These are phyloP conservation scores for Pisolithus orientalis DNA, from an alignment of 768 basidiomycete species.

Conservation along the genomic window DNA sequence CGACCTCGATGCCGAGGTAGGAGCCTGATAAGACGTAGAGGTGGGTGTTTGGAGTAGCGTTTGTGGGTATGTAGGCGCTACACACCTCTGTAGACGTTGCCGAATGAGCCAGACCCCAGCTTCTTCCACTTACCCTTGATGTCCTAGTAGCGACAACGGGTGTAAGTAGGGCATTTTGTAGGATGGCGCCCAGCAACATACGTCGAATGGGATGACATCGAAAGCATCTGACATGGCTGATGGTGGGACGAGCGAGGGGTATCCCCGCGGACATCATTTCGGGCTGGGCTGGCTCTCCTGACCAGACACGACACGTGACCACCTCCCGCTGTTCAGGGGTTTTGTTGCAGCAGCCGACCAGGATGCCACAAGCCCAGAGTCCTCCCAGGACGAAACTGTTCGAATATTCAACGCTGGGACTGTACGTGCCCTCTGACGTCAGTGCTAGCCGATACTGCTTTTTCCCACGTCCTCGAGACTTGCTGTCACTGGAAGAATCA, in stretches of 20 bases:
- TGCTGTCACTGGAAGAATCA: too few relatives aligned
- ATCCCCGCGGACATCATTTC: neutral
- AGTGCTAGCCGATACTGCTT: too few relatives aligned
- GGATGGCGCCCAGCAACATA: conserved; percentile 24
- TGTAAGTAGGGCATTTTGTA: neutral
- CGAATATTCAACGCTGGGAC: too few relatives aligned
- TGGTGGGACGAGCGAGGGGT: neutral
- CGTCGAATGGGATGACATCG: conserved; percentile 85
- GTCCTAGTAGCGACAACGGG: conserved; percentile 43
- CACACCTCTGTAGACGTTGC: conserved; percentile 62
- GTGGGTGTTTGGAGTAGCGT: neutral
- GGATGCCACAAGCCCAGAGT: too few relatives aligned
- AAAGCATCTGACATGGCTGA: conserved; percentile 57
- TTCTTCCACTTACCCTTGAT: conserved; percentile 87
- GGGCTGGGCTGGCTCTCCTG: conserved; percentile 10
- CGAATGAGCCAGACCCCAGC: conserved; percentile 88
- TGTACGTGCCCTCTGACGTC: too few relatives aligned
- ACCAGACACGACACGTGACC: conserved; percentile 18
- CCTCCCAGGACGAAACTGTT: too few relatives aligned
- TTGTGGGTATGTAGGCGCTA: conserved; percentile 11
- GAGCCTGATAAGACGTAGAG: conserved; percentile 41
- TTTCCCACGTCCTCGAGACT: too few relatives aligned
- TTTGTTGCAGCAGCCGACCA: too few relatives aligned
- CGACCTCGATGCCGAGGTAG: conserved; percentile 94
- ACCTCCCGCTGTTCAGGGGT: too few relatives aligned